These are phyloP conservation scores for Trichophyton verrucosum DNA, from an alignment of 2,329 filamentous ascomycete species.

Conservation along the genomic window DNA sequence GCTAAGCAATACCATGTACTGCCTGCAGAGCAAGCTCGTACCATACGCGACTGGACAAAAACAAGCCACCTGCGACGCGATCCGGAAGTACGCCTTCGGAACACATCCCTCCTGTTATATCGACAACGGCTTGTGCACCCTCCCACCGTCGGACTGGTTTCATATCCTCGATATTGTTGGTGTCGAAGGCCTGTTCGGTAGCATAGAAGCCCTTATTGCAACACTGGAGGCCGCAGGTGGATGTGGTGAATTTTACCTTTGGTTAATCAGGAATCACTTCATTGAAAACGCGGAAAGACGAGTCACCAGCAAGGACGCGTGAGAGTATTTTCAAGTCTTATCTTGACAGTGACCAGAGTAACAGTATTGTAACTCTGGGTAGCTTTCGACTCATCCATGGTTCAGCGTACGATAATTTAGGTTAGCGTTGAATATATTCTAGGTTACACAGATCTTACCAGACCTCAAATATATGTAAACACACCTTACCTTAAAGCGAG, in stretches of 20 bases:
- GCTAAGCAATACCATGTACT: conserved; percentile 20
- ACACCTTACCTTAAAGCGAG: no score
- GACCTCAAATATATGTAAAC: no score
- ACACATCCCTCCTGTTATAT: conserved; percentile 18
- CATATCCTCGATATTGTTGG: conserved; percentile 13
- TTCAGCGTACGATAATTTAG: no score
- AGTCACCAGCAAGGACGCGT: background rate
- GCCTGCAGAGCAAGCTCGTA: conserved; percentile 19
- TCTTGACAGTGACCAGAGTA: no score
- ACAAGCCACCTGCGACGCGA: conserved; percentile 11
- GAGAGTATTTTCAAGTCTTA: background rate
- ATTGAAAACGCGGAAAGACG: background rate
- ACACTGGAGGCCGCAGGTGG: conserved; percentile 4
- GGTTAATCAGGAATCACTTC: conserved; percentile 4
- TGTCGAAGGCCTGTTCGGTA: conserved; percentile 6
- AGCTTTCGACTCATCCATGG: no score
- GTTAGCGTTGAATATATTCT: no score
- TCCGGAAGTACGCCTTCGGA: conserved; percentile 15
- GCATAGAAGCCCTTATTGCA: conserved; percentile 3
- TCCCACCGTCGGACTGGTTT: conserved; percentile 15
- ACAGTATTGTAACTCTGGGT: background rate
- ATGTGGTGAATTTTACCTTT: conserved; percentile 8
- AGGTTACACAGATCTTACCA: no score
- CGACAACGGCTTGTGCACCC: conserved; percentile 16
- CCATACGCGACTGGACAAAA: conserved; percentile 14